Percentiles rank a stretch among this genome's conserved stretches.
Evolutionary conservation across 164 flowering plant species (phyloP).

Genomic region (Warburgia ugandensis): DNA sequence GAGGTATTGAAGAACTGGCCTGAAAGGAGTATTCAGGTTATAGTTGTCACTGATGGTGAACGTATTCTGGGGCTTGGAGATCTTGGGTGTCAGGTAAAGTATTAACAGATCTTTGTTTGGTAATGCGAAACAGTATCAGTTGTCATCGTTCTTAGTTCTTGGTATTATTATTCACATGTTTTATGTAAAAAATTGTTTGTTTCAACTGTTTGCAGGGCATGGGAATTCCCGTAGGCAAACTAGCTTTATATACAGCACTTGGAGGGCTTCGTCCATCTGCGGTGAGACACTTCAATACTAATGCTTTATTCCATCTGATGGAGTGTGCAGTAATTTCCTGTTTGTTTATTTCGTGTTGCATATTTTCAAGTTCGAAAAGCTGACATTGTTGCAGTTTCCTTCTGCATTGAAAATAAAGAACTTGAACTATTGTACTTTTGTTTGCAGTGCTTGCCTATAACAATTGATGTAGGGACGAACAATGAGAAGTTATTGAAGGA

Average conservation of each 20-base stretch:
- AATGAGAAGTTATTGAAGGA: constrained; percentile 65
- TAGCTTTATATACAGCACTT: constrained; percentile 78
- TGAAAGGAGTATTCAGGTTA: constrained; percentile 73
- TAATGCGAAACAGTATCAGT: no score
- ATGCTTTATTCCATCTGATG: no score
- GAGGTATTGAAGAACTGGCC: constrained; percentile 93
- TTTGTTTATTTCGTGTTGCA: no score
- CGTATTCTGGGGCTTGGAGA: constrained; percentile 81
- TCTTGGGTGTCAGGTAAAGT: constrained; percentile 82
- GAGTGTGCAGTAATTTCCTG: no score
- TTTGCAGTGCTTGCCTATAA: constrained; percentile 79
- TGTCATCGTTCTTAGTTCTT: no score
- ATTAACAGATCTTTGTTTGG: no score
- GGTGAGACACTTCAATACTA: constrained; percentile 53
- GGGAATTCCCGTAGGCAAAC: constrained; percentile 95
- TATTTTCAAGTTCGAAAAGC: no score
- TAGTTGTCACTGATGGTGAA: constrained; percentile 89
- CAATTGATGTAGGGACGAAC: constrained; percentile 93
- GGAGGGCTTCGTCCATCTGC: constrained; percentile 91
- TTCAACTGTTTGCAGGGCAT: constrained; percentile 80
- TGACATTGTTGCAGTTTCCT: not conserved
- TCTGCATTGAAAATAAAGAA: not conserved
- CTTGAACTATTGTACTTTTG: not conserved
- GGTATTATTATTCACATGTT: no score
- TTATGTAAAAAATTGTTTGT: no score